Base-by-base conservation (phyloP, 495 filamentous ascomycete genomes). In the Zalerion maritima region DNA sequence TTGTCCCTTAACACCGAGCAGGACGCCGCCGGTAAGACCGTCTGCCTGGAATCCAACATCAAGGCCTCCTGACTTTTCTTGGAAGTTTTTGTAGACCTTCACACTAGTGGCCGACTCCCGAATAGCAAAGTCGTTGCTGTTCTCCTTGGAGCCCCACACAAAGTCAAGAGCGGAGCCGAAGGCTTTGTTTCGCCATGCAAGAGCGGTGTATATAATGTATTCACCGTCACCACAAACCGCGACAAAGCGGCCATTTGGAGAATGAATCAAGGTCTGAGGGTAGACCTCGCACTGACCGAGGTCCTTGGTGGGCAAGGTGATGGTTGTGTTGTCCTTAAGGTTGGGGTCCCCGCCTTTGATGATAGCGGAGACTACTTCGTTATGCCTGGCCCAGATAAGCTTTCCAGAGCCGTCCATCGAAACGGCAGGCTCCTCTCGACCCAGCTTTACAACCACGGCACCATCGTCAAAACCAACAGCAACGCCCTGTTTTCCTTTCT, bases 381-480 rank as follows among this genome's bases (percentile, higher is more conserved):
- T 93, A 49, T 96, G 87, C 39, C 76, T 71, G 14, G 91, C 86
- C 80, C 81, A 96, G 34, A 96, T 80, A 30, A 99, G 60, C 57
- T 99, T 99, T 43, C 89, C 89, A 14, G 81, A 87, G 29, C 69
- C 65, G 42, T 94, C 87, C 89, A 99, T 96, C 14, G 84, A 93
- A 0, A 94, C 86, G 16, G 89, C 91, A 3, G 89, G 89, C 49
- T 99, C 87, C 52, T 99, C 89, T 31, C 91, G 69, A 24, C 89
- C 89, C 67, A 99, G 86, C 55, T 92, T 94, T 32, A 96, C 81
- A 10, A 96, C 89, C 3, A 99, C 89, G 0, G 85, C 87, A 41
- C 89, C 89, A 55, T 99, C 89, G 41, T 99, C 89, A 47, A 96
- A 99, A 47, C 89, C 89, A 38, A 99, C 78, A 0, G 85, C 89